Evolutionary conservation across 352 stramenopile species (phyloP).

Genomic region (Salisapilia sapeloensis): DNA sequence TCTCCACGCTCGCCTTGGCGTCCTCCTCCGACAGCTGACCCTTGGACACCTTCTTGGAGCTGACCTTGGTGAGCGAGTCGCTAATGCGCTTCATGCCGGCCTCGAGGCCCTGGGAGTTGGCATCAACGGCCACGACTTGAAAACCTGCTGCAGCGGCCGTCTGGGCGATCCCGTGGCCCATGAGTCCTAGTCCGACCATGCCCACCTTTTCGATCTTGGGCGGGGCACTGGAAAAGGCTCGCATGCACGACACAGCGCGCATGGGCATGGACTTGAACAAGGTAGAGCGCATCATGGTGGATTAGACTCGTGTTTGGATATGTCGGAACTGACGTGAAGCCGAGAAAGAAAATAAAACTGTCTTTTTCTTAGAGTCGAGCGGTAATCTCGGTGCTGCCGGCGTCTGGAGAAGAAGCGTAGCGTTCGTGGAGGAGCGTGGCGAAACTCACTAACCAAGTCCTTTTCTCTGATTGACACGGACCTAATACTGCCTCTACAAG

Average conservation of each 20-base stretch:
- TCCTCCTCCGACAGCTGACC: slow-evolving; percentile 64
- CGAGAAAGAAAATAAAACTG: too few relatives aligned
- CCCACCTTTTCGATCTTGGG: slow-evolving; percentile 76
- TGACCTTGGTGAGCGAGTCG: slow-evolving; percentile 80
- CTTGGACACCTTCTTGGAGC: slow-evolving; percentile 76
- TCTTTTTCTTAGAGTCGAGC: too few relatives aligned
- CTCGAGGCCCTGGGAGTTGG: slow-evolving; percentile 51
- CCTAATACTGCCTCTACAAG: too few relatives aligned
- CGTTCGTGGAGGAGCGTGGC: too few relatives aligned
- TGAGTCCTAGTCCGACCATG: slow-evolving; percentile 93
- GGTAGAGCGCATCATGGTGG: slow-evolving; percentile 1
- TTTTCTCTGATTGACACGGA: too few relatives aligned
- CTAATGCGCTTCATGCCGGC: slow-evolving; percentile 86
- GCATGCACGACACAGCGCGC: slow-evolving; percentile 4
- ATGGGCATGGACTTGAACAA: slow-evolving; percentile 1
- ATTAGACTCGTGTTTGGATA: too few relatives aligned
- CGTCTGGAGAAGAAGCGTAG: too few relatives aligned
- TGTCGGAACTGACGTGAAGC: too few relatives aligned
- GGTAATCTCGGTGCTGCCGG: too few relatives aligned
- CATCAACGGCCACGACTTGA: slow-evolving; percentile 71
- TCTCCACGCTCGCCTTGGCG: slow-evolving; percentile 40
- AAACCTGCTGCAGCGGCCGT: slow-evolving; percentile 75
- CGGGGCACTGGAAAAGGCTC: slow-evolving; percentile 12
- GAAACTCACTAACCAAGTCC: too few relatives aligned
- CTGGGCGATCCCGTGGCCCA: slow-evolving; percentile 97